These are phyloP conservation scores for Fusarium sororula DNA, from an alignment of 2,329 filamentous ascomycete genomes.

Conservation along the genomic window DNA sequence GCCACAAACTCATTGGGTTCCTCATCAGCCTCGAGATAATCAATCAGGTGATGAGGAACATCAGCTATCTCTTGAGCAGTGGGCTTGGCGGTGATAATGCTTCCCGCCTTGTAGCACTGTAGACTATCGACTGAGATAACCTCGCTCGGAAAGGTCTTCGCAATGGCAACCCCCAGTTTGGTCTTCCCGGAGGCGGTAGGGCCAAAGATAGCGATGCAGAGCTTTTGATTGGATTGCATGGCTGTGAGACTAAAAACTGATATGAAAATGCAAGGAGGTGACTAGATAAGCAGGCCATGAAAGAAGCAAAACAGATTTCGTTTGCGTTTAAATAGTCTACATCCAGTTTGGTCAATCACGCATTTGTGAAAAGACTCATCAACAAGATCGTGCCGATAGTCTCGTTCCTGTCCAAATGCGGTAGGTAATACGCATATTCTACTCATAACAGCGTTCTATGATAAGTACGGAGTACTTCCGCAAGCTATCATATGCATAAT, in stretches of 20 bases:
- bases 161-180: not conserved
- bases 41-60: not conserved
- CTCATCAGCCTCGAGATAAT: not conserved
- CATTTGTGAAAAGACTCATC: not conserved
- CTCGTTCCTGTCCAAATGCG: not conserved
- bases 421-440: not conserved
- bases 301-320: not conserved
- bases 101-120: not conserved
- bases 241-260: not conserved
- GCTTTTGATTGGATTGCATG: not conserved
- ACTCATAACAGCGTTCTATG: not conserved
- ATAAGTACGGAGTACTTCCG: not conserved
- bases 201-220: not conserved
- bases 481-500: not conserved
- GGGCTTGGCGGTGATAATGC: not conserved
- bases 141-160: not conserved
- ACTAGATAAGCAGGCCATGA: not conserved
- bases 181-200: not conserved
- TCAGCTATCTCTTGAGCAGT: not conserved
- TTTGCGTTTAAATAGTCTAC: not conserved
- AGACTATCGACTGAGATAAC: not conserved
- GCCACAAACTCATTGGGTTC: not conserved
- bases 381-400: too few species aligned
- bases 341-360: not conserved
- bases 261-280: not conserved